These are phyloP conservation scores for Ceratobasidium sp. DNA, from an alignment of 1,284 basidiomycete species.

Conservation along the genomic window DNA sequence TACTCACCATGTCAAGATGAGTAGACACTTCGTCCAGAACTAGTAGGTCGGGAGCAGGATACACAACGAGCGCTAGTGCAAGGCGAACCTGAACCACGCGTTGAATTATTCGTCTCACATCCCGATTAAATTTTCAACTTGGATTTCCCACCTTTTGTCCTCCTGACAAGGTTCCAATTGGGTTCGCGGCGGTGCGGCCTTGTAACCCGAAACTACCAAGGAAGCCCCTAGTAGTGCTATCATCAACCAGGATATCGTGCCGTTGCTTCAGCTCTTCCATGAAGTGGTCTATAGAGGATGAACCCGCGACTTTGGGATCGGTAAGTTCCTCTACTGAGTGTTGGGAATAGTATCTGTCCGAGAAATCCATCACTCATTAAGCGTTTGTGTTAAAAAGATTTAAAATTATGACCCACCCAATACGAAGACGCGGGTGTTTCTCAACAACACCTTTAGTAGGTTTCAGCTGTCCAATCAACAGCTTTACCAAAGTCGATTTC, in stretches of 20 bases:
- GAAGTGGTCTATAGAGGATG: conserved; percentile 59
- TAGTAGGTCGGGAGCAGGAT: conserved; percentile 64
- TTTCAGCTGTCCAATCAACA: conserved; percentile 63
- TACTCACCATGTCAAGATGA: conserved; percentile 65
- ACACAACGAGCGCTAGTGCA: conserved; percentile 61
- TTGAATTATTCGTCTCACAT: not conserved
- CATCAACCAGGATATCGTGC: conserved; percentile 53
- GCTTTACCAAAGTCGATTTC: conserved; percentile 65
- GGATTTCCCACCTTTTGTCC: conserved; percentile 65
- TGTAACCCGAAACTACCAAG: conserved; percentile 64
- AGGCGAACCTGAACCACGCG: conserved; percentile 55
- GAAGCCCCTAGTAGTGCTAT: conserved; percentile 59
- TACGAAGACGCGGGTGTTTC: conserved; percentile 66
- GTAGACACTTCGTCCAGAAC: conserved; percentile 75
- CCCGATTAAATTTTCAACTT: conserved; percentile 45
- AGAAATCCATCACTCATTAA: conserved; percentile 41
- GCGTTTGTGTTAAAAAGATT: conserved; percentile 51
- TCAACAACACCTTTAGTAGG: conserved; percentile 65
- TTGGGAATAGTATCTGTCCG: conserved; percentile 60
- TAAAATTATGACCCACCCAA: conserved; percentile 56
- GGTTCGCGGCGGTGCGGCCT: conserved; percentile 61
- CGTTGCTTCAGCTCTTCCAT: conserved; percentile 52
- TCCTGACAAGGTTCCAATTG: conserved; percentile 63
- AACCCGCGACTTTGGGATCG: conserved; percentile 50
- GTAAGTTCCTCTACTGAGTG: conserved; percentile 65